Conservation (phyloP, 225 moss, liverwort and hornwort species). For the Asterella californica region DNA sequence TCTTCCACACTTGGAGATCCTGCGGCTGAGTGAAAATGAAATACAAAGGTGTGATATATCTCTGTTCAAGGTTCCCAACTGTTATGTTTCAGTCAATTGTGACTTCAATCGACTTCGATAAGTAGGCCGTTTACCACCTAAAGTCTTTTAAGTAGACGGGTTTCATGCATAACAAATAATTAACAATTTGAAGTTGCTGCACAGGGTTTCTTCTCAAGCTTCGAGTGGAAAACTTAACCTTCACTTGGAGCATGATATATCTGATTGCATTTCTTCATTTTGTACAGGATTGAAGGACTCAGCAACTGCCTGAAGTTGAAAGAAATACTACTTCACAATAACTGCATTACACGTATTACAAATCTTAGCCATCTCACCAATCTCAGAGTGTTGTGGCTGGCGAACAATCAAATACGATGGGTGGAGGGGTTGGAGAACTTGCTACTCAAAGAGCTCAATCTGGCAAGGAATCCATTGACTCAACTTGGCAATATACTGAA, state of each 20-base stretch:
- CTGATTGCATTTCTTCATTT: neutral
- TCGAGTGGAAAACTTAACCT: neutral
- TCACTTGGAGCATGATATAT: neutral
- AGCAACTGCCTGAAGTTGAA: slow-evolving; percentile 87
- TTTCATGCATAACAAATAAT: neutral
- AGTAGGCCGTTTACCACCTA: neutral
- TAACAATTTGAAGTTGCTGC: neutral
- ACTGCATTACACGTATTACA: slow-evolving; percentile 66
- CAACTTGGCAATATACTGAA: slow-evolving; percentile 84
- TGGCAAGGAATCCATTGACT: slow-evolving; percentile 82
- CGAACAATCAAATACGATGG: slow-evolving; percentile 77
- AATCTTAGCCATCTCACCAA: slow-evolving; percentile 73
- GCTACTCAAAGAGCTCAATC: slow-evolving; percentile 74
- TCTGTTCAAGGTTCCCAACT: neutral
- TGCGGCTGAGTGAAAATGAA: slow-evolving; percentile 88
- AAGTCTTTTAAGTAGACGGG: neutral
- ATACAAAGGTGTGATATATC: slow-evolving; percentile 61
- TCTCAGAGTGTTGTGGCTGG: slow-evolving; percentile 88
- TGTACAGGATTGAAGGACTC: slow-evolving; percentile 89
- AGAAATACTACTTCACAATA: slow-evolving; percentile 82
- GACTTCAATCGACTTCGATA: neutral
- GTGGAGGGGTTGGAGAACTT: slow-evolving; percentile 88
- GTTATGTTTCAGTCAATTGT: neutral
- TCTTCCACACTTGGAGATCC: slow-evolving; percentile 82
- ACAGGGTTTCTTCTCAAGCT: neutral